Percentiles rank a stretch among this genome's conserved stretches.
These are phyloP conservation scores for Aspergillus conjunctus DNA, from an alignment of 495 filamentous ascomycete genomes.

Conservation along the genomic window DNA sequence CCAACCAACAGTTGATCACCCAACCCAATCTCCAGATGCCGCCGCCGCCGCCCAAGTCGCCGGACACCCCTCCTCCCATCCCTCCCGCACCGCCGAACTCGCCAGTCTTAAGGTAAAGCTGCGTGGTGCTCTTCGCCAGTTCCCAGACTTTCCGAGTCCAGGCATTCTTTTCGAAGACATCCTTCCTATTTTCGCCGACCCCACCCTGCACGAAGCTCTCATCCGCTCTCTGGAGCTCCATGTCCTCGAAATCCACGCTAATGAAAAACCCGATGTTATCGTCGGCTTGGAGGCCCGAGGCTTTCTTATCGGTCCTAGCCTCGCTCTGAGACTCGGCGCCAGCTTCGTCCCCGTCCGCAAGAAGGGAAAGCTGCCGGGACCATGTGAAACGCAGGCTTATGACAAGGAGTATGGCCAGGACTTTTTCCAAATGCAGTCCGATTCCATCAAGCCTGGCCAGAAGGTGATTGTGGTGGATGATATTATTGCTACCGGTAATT, in stretches of 20 bases:
- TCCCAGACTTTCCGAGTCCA: constrained; percentile 89
- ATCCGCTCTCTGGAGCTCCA: constrained; percentile 88
- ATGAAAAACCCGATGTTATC: constrained; percentile 78
- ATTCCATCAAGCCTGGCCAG: constrained; percentile 81
- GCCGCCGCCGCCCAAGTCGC: constrained; percentile 51
- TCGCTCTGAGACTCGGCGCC: constrained; percentile 84
- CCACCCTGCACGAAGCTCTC: constrained; percentile 71
- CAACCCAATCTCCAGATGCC: constrained; percentile 42
- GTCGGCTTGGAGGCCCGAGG: constrained; percentile 93
- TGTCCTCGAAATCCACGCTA: constrained; percentile 54
- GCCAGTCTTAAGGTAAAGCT: constrained; percentile 87
- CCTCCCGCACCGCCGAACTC: constrained; percentile 85
- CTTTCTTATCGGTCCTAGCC: constrained; percentile 90
- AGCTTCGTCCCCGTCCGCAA: constrained; percentile 94
- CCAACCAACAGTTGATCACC: constrained; percentile 44
- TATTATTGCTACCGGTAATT: constrained; percentile 94
- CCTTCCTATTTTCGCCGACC: constrained; percentile 88
- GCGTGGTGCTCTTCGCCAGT: constrained; percentile 65
- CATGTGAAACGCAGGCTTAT: constrained; percentile 77
- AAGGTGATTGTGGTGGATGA: constrained; percentile 93
- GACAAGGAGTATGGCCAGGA: constrained; percentile 98
- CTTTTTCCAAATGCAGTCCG: constrained; percentile 92
- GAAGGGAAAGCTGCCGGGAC: constrained; percentile 92
- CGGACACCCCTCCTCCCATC: constrained; percentile 52
- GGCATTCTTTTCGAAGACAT: constrained; percentile 99